These are phyloP conservation scores for Apium graveolens DNA, from an alignment of 129 eudicot species.

Conservation along the genomic window DNA sequence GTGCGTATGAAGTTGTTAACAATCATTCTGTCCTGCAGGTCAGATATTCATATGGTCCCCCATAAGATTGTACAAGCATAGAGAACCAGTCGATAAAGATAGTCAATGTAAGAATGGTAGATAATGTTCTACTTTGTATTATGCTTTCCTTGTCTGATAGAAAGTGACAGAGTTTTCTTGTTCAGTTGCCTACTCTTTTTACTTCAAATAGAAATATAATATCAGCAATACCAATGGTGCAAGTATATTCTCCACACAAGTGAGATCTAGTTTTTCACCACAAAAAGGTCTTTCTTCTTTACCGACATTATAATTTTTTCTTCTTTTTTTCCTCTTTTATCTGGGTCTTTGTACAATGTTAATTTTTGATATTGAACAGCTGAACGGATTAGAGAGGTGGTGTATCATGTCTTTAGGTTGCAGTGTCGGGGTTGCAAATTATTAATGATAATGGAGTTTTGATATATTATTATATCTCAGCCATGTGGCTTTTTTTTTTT, in stretches of 20 bases:
- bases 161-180: slow-evolving; percentile 18
- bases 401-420: slow-evolving; percentile 2
- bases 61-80: slow-evolving; percentile 27
- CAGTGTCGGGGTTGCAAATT: background rate
- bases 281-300: background rate
- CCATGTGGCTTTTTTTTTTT: background rate
- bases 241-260: background rate
- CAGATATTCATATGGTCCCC: slow-evolving; percentile 22
- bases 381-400: background rate
- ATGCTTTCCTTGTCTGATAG: slow-evolving; percentile 45
- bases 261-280: slow-evolving; percentile 5
- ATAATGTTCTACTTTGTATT: slow-evolving; percentile 49
- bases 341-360: background rate
- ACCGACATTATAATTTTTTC: background rate
- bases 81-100: slow-evolving; percentile 20
- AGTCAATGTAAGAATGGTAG: slow-evolving; percentile 41
- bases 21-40: slow-evolving; percentile 20
- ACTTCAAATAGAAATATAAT: slow-evolving; percentile 31
- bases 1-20: background rate
- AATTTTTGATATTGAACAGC: background rate
- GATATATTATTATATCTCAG: background rate
- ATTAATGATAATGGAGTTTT: background rate
- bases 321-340: background rate
- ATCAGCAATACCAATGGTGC: slow-evolving; percentile 24
- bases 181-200: slow-evolving; percentile 17